These are phyloP conservation scores for Tolypocladium ophioglossoides DNA, from an alignment of 2,329 filamentous ascomycete species.

Conservation along the genomic window DNA sequence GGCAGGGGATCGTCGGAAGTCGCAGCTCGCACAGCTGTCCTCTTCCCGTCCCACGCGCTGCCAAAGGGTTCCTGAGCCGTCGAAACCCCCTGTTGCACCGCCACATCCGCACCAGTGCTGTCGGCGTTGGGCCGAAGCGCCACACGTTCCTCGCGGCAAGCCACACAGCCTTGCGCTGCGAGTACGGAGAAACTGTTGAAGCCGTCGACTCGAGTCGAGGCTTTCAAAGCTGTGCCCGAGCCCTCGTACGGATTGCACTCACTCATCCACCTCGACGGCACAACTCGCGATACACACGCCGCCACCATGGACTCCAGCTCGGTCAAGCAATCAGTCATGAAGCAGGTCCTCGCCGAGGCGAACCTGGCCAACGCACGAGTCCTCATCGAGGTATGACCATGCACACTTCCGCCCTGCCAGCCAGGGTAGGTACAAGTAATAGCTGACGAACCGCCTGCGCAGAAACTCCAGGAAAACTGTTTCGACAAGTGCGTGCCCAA, in stretches of 20 bases:
- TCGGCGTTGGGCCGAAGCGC: not conserved
- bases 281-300: conserved; percentile 10
- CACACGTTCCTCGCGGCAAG: conserved; percentile 5
- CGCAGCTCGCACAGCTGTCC: conserved; percentile 11
- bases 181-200: no score
- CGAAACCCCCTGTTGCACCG: conserved; percentile 1
- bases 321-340: conserved; percentile 52
- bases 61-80: not conserved
- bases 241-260: not conserved
- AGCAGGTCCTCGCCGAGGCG: conserved; percentile 53
- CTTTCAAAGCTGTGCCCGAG: not conserved
- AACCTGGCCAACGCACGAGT: conserved; percentile 58
- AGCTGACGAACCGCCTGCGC: not conserved
- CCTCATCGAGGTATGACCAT: conserved; percentile 51
- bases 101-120: conserved; percentile 9
- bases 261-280: conserved; percentile 7
- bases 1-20: not conserved
- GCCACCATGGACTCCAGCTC: conserved; percentile 45
- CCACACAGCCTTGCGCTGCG: conserved; percentile 18
- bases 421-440: not conserved
- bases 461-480: conserved; percentile 77
- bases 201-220: not conserved
- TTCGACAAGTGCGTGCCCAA: conserved; percentile 68
- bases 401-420: not conserved
- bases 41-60: conserved; percentile 5